Percentiles rank a stretch among this genome's conserved stretches.
Evolutionary conservation across 2,329 filamentous ascomycete genomes (phyloP).

Genomic region (Trichoderma sp.): DNA sequence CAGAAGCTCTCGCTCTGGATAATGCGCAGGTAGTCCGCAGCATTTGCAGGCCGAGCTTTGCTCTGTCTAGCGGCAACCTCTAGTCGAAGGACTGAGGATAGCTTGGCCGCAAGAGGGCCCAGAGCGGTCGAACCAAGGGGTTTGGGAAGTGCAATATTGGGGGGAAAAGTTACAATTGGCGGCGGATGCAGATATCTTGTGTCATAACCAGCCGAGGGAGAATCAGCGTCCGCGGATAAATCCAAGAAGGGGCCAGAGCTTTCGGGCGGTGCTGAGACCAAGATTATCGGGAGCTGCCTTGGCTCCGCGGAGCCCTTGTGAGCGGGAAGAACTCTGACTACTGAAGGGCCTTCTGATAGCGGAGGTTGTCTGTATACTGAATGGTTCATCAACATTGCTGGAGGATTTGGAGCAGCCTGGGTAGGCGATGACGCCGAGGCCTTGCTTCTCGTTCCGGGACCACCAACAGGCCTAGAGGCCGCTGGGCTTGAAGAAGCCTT

Average conservation of each 20-base stretch:
- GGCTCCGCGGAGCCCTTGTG: too few relatives aligned
- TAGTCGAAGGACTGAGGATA: neutral
- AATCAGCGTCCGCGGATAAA: neutral
- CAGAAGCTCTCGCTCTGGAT: neutral
- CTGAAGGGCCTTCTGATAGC: neutral
- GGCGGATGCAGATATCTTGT: neutral
- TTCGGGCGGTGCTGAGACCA: neutral
- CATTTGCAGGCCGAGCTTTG: neutral
- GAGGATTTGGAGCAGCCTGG: neutral
- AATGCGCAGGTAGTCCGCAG: neutral
- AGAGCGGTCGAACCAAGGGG: neutral
- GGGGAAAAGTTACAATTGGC: neutral
- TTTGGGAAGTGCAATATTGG: neutral
- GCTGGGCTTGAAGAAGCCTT: too few relatives aligned
- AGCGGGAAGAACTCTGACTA: neutral
- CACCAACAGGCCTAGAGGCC: too few relatives aligned
- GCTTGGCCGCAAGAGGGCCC: too few relatives aligned
- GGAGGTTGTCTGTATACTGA: neutral
- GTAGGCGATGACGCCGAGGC: neutral
- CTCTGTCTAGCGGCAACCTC: too few relatives aligned
- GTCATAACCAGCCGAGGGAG: neutral
- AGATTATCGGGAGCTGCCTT: neutral
- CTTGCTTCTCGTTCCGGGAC: neutral
- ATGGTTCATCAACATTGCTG: neutral
- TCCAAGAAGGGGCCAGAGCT: too few relatives aligned